Evolutionary conservation across 2,329 filamentous ascomycete genomes (phyloP), one percentile per base, ranked within the genome.

Genomic region (Alternaria incomplexa): DNA sequence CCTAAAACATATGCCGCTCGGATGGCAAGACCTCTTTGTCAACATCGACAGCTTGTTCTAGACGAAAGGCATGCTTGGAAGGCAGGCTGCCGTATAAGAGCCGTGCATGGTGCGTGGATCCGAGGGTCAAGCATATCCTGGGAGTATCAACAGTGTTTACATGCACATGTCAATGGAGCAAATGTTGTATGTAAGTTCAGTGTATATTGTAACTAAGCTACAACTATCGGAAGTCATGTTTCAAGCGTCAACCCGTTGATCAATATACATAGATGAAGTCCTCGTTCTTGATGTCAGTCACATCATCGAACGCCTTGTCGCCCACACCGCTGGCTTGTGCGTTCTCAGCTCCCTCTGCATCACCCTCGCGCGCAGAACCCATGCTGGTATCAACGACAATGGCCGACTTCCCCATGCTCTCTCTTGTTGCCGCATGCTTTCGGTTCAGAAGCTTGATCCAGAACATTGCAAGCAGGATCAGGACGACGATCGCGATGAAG

Each of bases 221-320:
- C 28, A 10, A 7, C 20, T 23, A 8, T 15, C 0, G 8, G 4
- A 13, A 23, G 12, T n/a, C 30, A 1, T 17, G 13, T 8, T 36
- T 13, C 15, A 5, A 8, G 36, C 36, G 15, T 7, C 17, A 4
- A 28, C 15, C 22, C 22, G 1, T n/a, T 5, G 13, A 26, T 54
- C 25, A 62, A 52, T 58, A 87, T 3, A 89, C 83, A 75, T 87
- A 90, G 7, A 89, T 82, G 69, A 90, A 90, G 63, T 90, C 87
- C 70, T 90, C 87, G 64, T 90, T 90, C 76, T 86, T 80, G 69
- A 86, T 75, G 73, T 90, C 88, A 15, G 87, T 89, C 17, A 85
- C 76, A 72, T 91, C 88, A 53, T 85, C 84, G 70, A 87, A 87
- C 1, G 85, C 83, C 66, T 85, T 83, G 25, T 86, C 83, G 1